Evolutionary conservation across 2,329 filamentous ascomycete genomes (phyloP).

Genomic region (Fusarium sacchari): DNA sequence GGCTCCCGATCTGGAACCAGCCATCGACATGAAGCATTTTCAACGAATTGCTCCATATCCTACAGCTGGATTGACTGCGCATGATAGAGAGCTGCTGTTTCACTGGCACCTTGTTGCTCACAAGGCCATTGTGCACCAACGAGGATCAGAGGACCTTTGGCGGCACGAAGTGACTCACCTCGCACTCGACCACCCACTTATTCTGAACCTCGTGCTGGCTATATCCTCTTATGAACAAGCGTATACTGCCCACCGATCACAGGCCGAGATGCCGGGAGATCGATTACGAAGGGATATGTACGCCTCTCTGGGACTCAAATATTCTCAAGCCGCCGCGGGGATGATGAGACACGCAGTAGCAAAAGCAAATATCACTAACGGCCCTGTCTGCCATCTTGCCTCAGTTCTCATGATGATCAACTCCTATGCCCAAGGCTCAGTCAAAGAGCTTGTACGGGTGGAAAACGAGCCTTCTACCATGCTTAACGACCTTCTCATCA

Average conservation of each 20-base stretch:
- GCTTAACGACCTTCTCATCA: background rate
- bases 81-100: background rate
- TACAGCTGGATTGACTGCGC: background rate
- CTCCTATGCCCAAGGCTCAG: background rate
- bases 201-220: background rate
- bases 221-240: background rate
- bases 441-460: background rate
- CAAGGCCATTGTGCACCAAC: background rate
- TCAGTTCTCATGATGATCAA: constrained; percentile 7
- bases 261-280: background rate
- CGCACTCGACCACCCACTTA: background rate
- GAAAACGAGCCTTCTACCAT: background rate
- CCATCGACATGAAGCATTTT: background rate
- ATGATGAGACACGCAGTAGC: background rate
- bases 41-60: background rate
- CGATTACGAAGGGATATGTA: background rate
- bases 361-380: background rate
- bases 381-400: background rate
- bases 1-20: background rate
- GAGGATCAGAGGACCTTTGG: background rate
- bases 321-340: background rate
- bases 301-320: background rate
- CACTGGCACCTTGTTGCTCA: background rate
- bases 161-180: background rate
- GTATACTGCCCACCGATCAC: background rate